Conservation (phyloP, 179 eudicot genomes). For the Heliamphora pulchella region DNA sequence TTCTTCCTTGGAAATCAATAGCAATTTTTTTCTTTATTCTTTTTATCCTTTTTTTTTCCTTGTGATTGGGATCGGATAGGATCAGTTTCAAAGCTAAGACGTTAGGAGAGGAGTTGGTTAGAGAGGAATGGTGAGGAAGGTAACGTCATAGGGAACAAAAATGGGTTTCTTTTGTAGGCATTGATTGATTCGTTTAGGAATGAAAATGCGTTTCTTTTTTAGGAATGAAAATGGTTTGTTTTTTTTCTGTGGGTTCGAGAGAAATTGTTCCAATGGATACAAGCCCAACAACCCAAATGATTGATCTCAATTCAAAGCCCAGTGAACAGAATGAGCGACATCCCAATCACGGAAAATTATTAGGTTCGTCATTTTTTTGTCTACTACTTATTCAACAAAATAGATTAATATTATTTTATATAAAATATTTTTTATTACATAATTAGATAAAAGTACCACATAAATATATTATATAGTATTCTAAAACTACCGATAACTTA, state of each 20-base stretch:
- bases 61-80: neutral
- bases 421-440: too few species aligned
- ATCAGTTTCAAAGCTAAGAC: neutral
- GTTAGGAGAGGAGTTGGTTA: slow-evolving; percentile 9
- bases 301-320: too few species aligned
- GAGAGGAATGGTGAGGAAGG: neutral
- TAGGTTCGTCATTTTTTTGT: too few species aligned
- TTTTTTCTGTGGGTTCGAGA: neutral
- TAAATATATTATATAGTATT: too few species aligned
- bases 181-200: neutral
- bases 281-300: too few species aligned
- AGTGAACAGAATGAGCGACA: too few species aligned
- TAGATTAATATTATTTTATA: too few species aligned
- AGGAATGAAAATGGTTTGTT: neutral
- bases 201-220: neutral
- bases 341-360: too few species aligned
- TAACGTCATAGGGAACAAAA: neutral
- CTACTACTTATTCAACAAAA: too few species aligned
- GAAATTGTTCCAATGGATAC: neutral
- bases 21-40: neutral
- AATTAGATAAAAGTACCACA: too few species aligned
- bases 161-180: neutral
- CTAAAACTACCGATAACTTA: too few species aligned
- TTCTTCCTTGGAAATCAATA: neutral
- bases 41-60: neutral